Percentiles rank a stretch among this genome's conserved stretches.
These are phyloP conservation scores for Gossypium australe DNA, from an alignment of 345 rosid genomes.

Conservation along the genomic window DNA sequence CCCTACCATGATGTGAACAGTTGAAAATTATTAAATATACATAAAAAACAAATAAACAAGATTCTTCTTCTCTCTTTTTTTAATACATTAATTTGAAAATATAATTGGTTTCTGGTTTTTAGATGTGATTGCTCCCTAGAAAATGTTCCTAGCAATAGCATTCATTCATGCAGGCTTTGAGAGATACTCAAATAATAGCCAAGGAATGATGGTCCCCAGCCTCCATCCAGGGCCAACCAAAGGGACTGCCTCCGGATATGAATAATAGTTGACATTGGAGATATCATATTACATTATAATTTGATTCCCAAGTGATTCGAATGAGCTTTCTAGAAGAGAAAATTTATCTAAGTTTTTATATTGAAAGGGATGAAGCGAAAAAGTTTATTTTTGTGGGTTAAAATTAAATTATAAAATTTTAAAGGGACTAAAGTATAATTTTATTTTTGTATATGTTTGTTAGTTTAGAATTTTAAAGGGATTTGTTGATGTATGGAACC, in stretches of 20 bases:
- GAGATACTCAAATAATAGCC: conserved; percentile 9
- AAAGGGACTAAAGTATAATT: too few species aligned
- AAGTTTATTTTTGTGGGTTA: too few species aligned
- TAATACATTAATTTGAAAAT: not conserved
- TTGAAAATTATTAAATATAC: not conserved
- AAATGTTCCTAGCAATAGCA: not conserved
- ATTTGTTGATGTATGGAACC: too few species aligned
- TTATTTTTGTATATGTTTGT: too few species aligned
- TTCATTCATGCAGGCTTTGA: not conserved
- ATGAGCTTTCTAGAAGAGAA: conserved; percentile 27
- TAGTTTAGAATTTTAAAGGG: too few species aligned
- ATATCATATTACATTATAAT: not conserved
- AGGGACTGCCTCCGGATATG: not conserved
- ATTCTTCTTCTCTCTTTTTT: not conserved
- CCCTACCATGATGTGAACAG: conserved; percentile 20
- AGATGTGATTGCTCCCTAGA: conserved; percentile 8
- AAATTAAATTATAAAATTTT: too few species aligned
- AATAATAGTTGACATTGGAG: not conserved
- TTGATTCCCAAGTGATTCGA: conserved; percentile 19
- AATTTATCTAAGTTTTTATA: conserved; percentile 20
- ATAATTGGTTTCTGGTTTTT: not conserved
- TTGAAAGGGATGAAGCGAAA: not conserved
- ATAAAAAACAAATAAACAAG: not conserved
- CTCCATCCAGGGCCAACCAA: conserved; percentile 24
- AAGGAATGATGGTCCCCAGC: conserved; percentile 25